Base-by-base conservation (phyloP, 164 flowering plant genomes). In the Saururus chinensis region DNA sequence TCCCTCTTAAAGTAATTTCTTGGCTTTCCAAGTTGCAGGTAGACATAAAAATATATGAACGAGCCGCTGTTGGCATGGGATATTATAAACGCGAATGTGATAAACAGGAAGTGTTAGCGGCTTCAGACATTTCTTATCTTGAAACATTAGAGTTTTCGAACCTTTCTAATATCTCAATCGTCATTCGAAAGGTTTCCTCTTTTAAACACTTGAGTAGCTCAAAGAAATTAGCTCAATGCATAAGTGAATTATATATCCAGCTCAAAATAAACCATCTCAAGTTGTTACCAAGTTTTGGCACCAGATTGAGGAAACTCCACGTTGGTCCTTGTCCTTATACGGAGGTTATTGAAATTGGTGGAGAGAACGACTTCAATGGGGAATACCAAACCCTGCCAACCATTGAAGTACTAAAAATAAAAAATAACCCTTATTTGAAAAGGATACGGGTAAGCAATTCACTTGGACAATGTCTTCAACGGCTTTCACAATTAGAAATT, bases 1-100 rank as follows among this genome's bases (percentile, higher is more conserved):
- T 60, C 37, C 57, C 62, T 11, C 53, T 11, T 41, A 59, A 51
- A 40, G 37, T 20, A 17, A 51, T 70, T 7, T 19, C 37, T 19
- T 16, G 20, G 13, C 64, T 65, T 41, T 26, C 65, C 22, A 40
- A 48, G 9, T 65, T 70, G 53, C 48, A 61, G 21, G 42, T 57
- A 41, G 14, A 65, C 1, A 35, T 68, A 21, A 11, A 1, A 11
- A 7, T 10, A 61, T 19, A 0, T 20, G n/a, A n/a, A n/a, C n/a
- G n/a, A n/a, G n/a, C n/a, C n/a, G n/a, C n/a, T n/a, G n/a, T n/a
- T n/a, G n/a, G n/a, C n/a, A n/a, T n/a, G n/a, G n/a, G n/a, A 5
- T 51, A 7, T 42, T 64, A 49, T 13, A 20, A 54, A 23, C 13
- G 25, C 4, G 7, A 56, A n/a, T 30, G 37, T 30, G 49, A 1